Conservation (phyloP, 805 yeast species). For the Wickerhamiella vanderwaltii region DNA sequence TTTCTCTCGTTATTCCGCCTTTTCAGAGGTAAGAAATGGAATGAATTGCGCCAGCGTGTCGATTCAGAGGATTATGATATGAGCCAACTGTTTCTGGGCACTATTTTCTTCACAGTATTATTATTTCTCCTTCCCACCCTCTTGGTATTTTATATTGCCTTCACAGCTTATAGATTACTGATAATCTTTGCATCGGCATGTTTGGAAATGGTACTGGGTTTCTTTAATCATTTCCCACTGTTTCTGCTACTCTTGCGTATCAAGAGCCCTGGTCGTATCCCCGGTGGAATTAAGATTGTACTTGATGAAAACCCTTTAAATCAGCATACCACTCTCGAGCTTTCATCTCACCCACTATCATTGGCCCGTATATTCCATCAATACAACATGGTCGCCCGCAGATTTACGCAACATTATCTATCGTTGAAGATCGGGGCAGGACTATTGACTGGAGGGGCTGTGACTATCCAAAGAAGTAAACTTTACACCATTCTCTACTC, state of each 20-base stretch:
- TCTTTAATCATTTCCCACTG: slow-evolving; percentile 73
- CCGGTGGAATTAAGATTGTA: slow-evolving; percentile 41
- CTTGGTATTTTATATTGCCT: slow-evolving; percentile 66
- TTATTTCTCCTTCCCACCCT: slow-evolving; percentile 78
- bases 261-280: slow-evolving; percentile 63
- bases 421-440: slow-evolving; percentile 32
- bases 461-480: slow-evolving; percentile 36
- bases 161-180: slow-evolving; percentile 46
- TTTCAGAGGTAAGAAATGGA: slow-evolving; percentile 81
- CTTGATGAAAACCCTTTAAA: neutral
- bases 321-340: slow-evolving; percentile 2
- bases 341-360: slow-evolving; percentile 37
- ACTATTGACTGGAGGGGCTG: slow-evolving; percentile 36
- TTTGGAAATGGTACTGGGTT: slow-evolving; percentile 48
- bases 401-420: slow-evolving; percentile 34
- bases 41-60: slow-evolving; percentile 69
- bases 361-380: slow-evolving; percentile 38
- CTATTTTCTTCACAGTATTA: slow-evolving; percentile 69
- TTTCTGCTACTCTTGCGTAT: slow-evolving; percentile 68
- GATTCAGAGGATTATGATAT: slow-evolving; percentile 76
- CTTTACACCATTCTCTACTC: slow-evolving; percentile 43
- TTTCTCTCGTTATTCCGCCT: slow-evolving; percentile 66
- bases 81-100: slow-evolving; percentile 80
- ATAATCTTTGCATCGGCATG: slow-evolving; percentile 38
- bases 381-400: slow-evolving; percentile 32